Percentiles rank a stretch among this genome's conserved stretches.
These are phyloP conservation scores for Dioscorea dumetorum DNA, from an alignment of 106 monocot genomes.

Conservation along the genomic window DNA sequence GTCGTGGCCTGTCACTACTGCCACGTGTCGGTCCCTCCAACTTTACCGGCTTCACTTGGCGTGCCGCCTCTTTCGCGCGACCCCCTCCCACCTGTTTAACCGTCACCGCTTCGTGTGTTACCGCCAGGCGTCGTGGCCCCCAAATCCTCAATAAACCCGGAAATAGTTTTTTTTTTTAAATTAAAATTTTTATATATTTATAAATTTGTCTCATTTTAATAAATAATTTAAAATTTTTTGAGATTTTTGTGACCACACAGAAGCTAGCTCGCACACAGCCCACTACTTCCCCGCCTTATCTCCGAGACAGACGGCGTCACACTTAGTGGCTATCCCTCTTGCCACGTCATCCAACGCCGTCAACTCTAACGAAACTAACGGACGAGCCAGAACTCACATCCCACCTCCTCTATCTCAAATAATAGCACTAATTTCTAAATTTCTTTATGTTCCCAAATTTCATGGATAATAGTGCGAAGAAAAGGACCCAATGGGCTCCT, in stretches of 20 bases:
- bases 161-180: too few relatives aligned
- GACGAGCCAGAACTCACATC: too few relatives aligned
- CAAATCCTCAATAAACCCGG: not conserved
- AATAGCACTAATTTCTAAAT: too few relatives aligned
- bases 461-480: not conserved
- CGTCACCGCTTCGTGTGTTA: not conserved
- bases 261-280: not conserved
- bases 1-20: too few relatives aligned
- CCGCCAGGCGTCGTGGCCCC: not conserved
- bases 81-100: too few relatives aligned
- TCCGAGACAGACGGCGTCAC: not conserved
- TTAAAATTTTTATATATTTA: too few relatives aligned
- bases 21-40: too few relatives aligned
- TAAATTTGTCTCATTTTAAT: too few relatives aligned
- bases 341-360: not conserved
- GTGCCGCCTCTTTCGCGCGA: too few relatives aligned
- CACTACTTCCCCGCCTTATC: not conserved
- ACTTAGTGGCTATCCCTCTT: not conserved
- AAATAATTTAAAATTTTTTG: too few relatives aligned
- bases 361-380: not conserved
- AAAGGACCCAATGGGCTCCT: not conserved
- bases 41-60: too few relatives aligned
- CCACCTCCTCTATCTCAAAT: too few relatives aligned
- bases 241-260: not conserved
- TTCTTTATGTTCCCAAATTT: not conserved